Evolutionary conservation across 1,139 yeast genomes (phyloP).

Genomic region (Pichia sp.): DNA sequence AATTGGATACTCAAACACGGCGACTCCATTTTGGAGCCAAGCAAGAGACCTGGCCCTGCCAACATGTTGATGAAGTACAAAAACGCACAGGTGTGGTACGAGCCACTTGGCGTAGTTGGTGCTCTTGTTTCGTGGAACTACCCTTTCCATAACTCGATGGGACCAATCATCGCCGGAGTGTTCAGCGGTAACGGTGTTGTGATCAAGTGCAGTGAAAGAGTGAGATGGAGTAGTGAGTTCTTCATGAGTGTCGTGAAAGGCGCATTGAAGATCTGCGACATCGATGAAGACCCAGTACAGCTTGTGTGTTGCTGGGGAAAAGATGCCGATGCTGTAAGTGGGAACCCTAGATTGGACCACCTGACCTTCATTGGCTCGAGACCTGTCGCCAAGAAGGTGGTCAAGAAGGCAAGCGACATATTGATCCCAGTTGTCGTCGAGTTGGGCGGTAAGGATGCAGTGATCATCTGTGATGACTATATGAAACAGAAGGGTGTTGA

Average conservation of each 20-base stretch:
- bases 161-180: conserved; percentile 83
- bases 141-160: conserved; percentile 88
- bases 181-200: conserved; percentile 90
- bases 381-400: conserved; percentile 86
- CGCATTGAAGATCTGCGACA: conserved; percentile 67
- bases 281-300: conserved; percentile 79
- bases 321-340: conserved; percentile 78
- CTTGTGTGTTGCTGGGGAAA: conserved; percentile 75
- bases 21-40: conserved; percentile 61
- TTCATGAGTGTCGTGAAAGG: conserved; percentile 65
- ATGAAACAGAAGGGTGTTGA: conserved; percentile 42
- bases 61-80: conserved; percentile 78
- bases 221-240: conserved; percentile 87
- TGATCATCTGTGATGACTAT: conserved; percentile 74
- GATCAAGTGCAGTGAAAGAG: conserved; percentile 92
- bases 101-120: conserved; percentile 82
- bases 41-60: conserved; percentile 82
- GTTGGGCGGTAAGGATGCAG: conserved; percentile 92
- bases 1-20: conserved; percentile 88
- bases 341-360: conserved; percentile 78
- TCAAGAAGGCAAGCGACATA: conserved; percentile 72
- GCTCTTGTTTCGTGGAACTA: conserved; percentile 96
- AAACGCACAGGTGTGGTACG: conserved; percentile 88
- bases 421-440: conserved; percentile 93
- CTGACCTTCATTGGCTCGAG: conserved; percentile 94